These are phyloP conservation scores for Fusarium dimerum DNA, from an alignment of 2,329 filamentous ascomycete genomes.

Conservation along the genomic window DNA sequence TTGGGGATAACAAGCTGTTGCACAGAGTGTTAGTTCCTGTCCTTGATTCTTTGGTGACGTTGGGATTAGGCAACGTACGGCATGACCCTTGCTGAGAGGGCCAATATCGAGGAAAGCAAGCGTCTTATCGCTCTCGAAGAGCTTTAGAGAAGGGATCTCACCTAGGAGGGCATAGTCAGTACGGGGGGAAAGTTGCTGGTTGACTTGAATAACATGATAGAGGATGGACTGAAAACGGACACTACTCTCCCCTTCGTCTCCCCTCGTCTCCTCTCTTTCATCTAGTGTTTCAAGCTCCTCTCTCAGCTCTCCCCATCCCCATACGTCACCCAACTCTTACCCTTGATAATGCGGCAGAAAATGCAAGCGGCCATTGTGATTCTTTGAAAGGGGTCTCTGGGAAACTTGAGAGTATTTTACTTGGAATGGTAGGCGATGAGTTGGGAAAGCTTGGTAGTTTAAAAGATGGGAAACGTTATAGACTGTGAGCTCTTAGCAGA, in stretches of 20 bases:
- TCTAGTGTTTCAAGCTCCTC: too few species aligned
- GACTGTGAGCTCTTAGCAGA: neutral
- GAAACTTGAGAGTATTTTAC: too few species aligned
- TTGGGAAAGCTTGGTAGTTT: neutral
- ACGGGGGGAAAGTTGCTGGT: neutral
- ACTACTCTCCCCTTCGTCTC: slow-evolving; percentile 13
- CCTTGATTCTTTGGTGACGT: neutral
- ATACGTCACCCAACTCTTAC: slow-evolving; percentile 39
- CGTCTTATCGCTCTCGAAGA: slow-evolving; percentile 91
- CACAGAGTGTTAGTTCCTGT: slow-evolving; percentile 4
- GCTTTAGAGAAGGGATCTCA: slow-evolving; percentile 94
- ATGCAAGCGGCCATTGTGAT: slow-evolving; percentile 62
- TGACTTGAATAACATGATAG: neutral
- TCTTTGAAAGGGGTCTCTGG: neutral
- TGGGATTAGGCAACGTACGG: slow-evolving; percentile 56
- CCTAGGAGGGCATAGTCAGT: slow-evolving; percentile 52
- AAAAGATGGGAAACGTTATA: neutral
- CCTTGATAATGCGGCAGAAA: slow-evolving; percentile 99
- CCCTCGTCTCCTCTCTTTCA: slow-evolving; percentile 1
- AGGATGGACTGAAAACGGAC: slow-evolving; percentile 6
- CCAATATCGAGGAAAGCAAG: slow-evolving; percentile 96
- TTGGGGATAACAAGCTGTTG: slow-evolving; percentile 92
- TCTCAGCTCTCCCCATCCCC: neutral
- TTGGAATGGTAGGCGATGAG: neutral
- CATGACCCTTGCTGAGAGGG: slow-evolving; percentile 84